Conservation (phyloP, 2,329 filamentous ascomycete genomes). For the Ophiostoma perfectum region DNA sequence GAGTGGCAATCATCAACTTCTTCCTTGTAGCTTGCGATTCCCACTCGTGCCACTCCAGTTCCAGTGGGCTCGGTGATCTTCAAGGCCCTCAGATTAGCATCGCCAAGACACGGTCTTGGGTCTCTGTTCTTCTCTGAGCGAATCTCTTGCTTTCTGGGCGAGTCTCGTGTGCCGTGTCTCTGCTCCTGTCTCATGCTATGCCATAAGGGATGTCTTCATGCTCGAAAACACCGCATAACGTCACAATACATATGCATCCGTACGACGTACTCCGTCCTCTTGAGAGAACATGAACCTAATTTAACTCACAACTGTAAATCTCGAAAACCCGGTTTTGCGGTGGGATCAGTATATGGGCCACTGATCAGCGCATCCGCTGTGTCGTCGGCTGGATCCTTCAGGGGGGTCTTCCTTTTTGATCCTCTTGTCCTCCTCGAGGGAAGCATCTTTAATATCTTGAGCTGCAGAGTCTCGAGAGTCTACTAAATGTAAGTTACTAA, state of each 20-base stretch:
- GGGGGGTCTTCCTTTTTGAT: background rate
- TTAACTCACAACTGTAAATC: background rate
- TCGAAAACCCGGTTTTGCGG: slow-evolving; percentile 10
- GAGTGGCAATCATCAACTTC: background rate
- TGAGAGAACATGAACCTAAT: background rate
- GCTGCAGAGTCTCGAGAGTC: background rate
- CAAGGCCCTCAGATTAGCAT: background rate
- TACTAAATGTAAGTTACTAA: background rate
- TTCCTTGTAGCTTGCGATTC: background rate
- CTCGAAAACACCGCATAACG: background rate
- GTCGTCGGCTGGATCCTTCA: background rate
- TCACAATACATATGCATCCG: background rate
- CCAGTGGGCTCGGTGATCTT: background rate
- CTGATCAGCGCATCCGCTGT: slow-evolving; percentile 9
- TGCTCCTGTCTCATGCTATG: background rate
- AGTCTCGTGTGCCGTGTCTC: too few species aligned
- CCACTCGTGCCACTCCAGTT: background rate
- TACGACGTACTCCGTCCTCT: too few species aligned
- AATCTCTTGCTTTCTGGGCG: background rate
- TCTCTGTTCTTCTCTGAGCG: background rate
- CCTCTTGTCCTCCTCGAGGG: background rate
- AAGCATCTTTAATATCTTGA: background rate
- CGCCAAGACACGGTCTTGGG: background rate
- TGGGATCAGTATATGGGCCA: background rate
- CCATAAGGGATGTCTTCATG: background rate